Base-by-base conservation (phyloP, 2,329 filamentous ascomycete species). In the Trichoderma cornu-damae region DNA sequence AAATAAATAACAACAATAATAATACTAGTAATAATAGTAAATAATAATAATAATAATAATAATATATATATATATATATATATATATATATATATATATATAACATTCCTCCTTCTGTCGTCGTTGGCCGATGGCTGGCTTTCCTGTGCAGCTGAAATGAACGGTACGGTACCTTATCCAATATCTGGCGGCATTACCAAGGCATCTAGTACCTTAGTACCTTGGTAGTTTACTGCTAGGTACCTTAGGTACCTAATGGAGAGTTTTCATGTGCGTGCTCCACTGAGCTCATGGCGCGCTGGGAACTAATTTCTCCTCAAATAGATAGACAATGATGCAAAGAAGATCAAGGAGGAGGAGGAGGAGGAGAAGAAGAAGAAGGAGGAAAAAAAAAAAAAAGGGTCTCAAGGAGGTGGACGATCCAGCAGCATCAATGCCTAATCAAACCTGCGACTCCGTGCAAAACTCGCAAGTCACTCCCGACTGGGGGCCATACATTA, bases 201-300 rank as follows among this genome's bases (percentile, higher is more conserved):
- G n/a, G n/a, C n/a, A n/a, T n/a, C n/a, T n/a, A n/a, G n/a, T n/a
- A n/a, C n/a, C n/a, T n/a, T n/a, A n/a, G n/a, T n/a, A n/a, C n/a
- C n/a, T n/a, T n/a, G n/a, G n/a, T n/a, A n/a, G n/a, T n/a, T n/a
- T n/a, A n/a, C n/a, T n/a, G n/a, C n/a, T n/a, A n/a, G n/a, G n/a
- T n/a, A n/a, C n/a, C n/a, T n/a, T n/a, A n/a, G 7, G n/a, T 16
- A 47, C 18, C 26, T n/a, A n/a, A 55, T 37, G 51, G 38, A 53
- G 40, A 20, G 37, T 44, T n/a, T 44, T 51, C 48, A 38, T 55
- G 51, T 42, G 51, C 28, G 40, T 30, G 37, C 51, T 55, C 51
- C 51, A 55, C 51, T 28, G 28, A 12, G 49, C 43, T 52, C 51
- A 30, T 54, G 8, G 32, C 47, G n/a, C 20, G 46, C 40, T 34